Evolutionary conservation across 495 filamentous ascomycete species (phyloP), one percentile per base, ranked within the genome.

Genomic region (Sporormia fimetaria): DNA sequence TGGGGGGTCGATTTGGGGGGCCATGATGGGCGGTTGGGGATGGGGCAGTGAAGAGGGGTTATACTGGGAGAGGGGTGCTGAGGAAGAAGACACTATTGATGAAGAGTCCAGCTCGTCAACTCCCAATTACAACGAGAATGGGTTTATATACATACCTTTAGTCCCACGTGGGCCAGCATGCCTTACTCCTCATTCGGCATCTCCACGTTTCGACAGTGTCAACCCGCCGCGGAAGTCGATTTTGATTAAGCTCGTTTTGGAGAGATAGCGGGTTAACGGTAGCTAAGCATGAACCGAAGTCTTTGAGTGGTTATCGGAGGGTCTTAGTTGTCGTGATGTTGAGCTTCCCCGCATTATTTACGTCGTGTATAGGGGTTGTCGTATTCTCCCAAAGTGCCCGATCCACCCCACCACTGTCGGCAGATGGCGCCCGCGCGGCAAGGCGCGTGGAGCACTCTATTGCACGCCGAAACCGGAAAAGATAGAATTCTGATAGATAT

Each of bases 1-100:
- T 1, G 61, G 59, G 33, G 57, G 30, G 37, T 67, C 62, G n/a
- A 58, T 59, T 38, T 50, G 35, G 51, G 57, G 50, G 49, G 58
- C 61, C 65, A 70, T 68, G 44, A 54, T 59, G 21, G 60, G 55
- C 14, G 52, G 21, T 31, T 16, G 27, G 7, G 16, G n/a, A 40
- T 47, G 27, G 11, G 26, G 21, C n/a, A 35, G 21, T 39, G 44
- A 29, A 17, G 16, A 40, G n/a, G n/a, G n/a, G n/a, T n/a, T 21
- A 8, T 21, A 3, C 26, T 20, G 37, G 4, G 16, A 22, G 9
- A 14, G 28, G 2, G 18, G 43, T 25, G 20, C 21, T 21, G n/a
- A n/a, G n/a, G n/a, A n/a, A n/a, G n/a, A n/a, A 40, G 15, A 17
- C 33, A 39, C 11, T 47, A 33, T 23, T 33, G 21, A 36, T 27